Evolutionary conservation across 495 filamentous ascomycete species (phyloP), one percentile per base, ranked within the genome.

Genomic region (Mytilinidion resinicola): DNA sequence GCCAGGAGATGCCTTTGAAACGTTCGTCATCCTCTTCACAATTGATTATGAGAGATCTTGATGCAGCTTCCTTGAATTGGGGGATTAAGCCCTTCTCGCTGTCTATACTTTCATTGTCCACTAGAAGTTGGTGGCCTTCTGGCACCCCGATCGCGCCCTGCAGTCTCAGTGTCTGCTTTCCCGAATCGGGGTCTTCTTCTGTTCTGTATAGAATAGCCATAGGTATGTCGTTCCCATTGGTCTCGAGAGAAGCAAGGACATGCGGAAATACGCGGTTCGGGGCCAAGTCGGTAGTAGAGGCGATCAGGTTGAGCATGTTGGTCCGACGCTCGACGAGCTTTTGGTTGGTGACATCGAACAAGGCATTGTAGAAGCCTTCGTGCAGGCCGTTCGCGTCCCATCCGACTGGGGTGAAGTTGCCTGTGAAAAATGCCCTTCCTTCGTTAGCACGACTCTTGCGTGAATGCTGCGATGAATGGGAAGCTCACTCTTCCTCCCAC

Each of bases 341-440:
- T 41, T 56, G 59, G 0, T 38, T 46, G 19, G 69, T 71, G 15
- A 62, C 55, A 42, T 71, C 69, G 30, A 62, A 33, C 17, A 57
- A 51, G 5, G 64, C 47, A 37, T 70, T 67, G 57, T 68, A 70
- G 39, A 65, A 53, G 36, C 64, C 66, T 17, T 64, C 64, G 59
- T 58, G 56, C 19, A 37, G 53, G 49, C 41, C 52, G 21, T 58
- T 53, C 46, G 65, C 56, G 6, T 48, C 58, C 19, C 57, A 20
- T 37, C 50, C 51, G 17, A 66, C 47, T 7, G 67, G 67, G 14
- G 68, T 62, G 38, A 71, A 60, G 51, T 57, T 62, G 36, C 62
- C 68, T 17, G 57, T 38, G 51, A 71, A 66, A 57, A 67, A 70
- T 21, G 57, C 47, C 56, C 54, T 56, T 39, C 25, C 39, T 20